Base-by-base conservation (phyloP, 495 filamentous ascomycete genomes). In the Rhypophila decipiens region DNA sequence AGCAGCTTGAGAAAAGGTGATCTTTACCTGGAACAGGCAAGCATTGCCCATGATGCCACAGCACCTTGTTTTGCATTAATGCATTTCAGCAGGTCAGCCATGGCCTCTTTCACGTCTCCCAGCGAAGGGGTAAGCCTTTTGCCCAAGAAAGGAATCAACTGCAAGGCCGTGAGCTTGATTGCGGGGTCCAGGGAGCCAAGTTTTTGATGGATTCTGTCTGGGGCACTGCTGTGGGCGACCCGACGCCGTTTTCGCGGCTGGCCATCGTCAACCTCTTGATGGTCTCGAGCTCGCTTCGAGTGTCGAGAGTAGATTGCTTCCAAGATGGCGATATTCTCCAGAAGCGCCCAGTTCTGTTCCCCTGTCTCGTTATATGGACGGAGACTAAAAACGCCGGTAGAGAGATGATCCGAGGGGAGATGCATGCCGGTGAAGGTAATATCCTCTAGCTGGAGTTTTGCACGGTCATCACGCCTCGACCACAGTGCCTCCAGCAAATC, bases 381-480 rank as follows among this genome's bases (percentile, higher is more conserved):
- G n/a, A 80, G 64, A 35, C 66, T 59, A 59, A 79, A 79, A 5
- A 71, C 62, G 7, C 53, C 50, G 24, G 57, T 57, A 24, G 62
- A 52, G 24, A 67, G 59, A 44, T 62, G 58, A 22, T 69, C 59
- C 2, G 49, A 46, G 29, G 56, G 63, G 46, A 68, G 54, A 43
- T 45, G 42, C 41, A 64, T 57, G 50, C 67, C 58, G 54, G 64
- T 48, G 62, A 89, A 86, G 11, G 75, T 64, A 17, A 87, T 57
- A 49, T 95, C 88, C 51, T 89, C 87, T 17, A 87, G 66, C 49
- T 90, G 84, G 13, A 94, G 64, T n/a, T 83, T 73, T 20, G 86
- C 80, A 44, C 82, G 82, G 39, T 85, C 83, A 21, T 80, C 67
- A 51, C 89, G 78, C 48, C 66, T 79, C 22, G 75, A 74, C 61